These are phyloP conservation scores for Tolypocladium guangdongense DNA, from an alignment of 2,329 filamentous ascomycete genomes.

Conservation along the genomic window DNA sequence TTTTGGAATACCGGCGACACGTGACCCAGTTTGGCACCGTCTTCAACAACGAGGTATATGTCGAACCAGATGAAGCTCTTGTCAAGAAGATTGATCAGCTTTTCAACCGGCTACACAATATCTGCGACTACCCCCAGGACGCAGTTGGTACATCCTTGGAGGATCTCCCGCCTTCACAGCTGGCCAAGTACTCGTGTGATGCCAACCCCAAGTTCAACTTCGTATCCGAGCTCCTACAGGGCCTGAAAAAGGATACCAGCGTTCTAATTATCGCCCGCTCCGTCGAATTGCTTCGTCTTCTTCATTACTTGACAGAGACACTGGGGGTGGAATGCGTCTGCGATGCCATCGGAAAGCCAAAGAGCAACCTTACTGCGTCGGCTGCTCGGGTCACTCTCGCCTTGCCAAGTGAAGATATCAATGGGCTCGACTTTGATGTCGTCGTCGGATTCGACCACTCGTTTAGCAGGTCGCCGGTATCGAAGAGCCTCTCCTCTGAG, in stretches of 20 bases:
- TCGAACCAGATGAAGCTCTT: slow-evolving; percentile 26
- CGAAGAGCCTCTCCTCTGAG: slow-evolving; percentile 5
- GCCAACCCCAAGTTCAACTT: slow-evolving; percentile 52
- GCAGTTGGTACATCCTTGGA: slow-evolving; percentile 31
- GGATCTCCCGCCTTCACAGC: slow-evolving; percentile 25
- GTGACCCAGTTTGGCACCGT: slow-evolving; percentile 34
- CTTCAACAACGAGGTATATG: slow-evolving; percentile 28
- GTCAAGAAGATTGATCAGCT: slow-evolving; percentile 38
- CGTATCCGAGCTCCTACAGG: slow-evolving; percentile 41
- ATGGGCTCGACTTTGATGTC: slow-evolving; percentile 33
- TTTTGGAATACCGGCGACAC: slow-evolving; percentile 30
- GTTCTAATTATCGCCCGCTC: slow-evolving; percentile 44
- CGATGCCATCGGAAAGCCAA: slow-evolving; percentile 16
- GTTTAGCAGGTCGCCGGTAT: slow-evolving; percentile 27
- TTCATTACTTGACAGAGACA: slow-evolving; percentile 36
- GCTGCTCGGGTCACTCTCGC: slow-evolving; percentile 31
- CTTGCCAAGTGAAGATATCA: slow-evolving; percentile 25
- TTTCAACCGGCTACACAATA: slow-evolving; percentile 37
- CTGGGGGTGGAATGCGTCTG: slow-evolving; percentile 25
- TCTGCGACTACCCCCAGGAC: slow-evolving; percentile 48
- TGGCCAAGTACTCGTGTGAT: slow-evolving; percentile 41
- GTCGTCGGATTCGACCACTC: slow-evolving; percentile 44
- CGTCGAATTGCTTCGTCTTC: slow-evolving; percentile 36
- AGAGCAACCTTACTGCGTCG: slow-evolving; percentile 18
- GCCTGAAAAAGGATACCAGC: slow-evolving; percentile 31